These are phyloP conservation scores for Penicillium antarcticum DNA, from an alignment of 495 filamentous ascomycete species.

Conservation along the genomic window DNA sequence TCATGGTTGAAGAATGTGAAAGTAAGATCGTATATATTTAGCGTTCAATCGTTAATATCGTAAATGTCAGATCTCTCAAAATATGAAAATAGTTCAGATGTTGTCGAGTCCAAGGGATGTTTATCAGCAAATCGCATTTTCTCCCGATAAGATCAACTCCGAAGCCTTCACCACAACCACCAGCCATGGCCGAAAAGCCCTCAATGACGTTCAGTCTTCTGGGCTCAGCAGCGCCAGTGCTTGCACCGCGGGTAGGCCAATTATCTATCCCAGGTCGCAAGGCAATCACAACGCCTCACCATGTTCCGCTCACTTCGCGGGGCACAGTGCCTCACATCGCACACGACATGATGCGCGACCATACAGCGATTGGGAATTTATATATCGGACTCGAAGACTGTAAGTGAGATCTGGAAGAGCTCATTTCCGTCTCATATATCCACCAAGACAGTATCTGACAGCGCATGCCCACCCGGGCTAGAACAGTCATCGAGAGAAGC, in stretches of 20 bases:
- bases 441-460: conserved; percentile 16
- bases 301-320: conserved; percentile 73
- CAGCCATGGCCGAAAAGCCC: conserved; percentile 26
- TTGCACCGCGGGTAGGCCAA: conserved; percentile 57
- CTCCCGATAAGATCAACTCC: conserved; percentile 20
- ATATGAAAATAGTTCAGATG: background rate
- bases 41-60: background rate
- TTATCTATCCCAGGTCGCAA: conserved; percentile 58
- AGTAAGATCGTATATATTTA: background rate
- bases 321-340: conserved; percentile 83
- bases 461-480: conserved; percentile 31
- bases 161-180: conserved; percentile 9
- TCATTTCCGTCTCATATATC: background rate
- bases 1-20: conserved; percentile 13
- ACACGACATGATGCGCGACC: conserved; percentile 71
- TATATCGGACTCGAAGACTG: conserved; percentile 93
- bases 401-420: conserved; percentile 41
- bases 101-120: background rate
- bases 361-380: conserved; percentile 61
- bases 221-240: conserved; percentile 19
- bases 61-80: background rate
- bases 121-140: conserved; percentile 15
- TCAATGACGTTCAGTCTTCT: conserved; percentile 32
- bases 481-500: conserved; percentile 69
- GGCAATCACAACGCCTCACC: conserved; percentile 74